Percentiles rank a stretch among this genome's conserved stretches.
Conservation (phyloP, 306 rosid species). For the Urtica urens region DNA sequence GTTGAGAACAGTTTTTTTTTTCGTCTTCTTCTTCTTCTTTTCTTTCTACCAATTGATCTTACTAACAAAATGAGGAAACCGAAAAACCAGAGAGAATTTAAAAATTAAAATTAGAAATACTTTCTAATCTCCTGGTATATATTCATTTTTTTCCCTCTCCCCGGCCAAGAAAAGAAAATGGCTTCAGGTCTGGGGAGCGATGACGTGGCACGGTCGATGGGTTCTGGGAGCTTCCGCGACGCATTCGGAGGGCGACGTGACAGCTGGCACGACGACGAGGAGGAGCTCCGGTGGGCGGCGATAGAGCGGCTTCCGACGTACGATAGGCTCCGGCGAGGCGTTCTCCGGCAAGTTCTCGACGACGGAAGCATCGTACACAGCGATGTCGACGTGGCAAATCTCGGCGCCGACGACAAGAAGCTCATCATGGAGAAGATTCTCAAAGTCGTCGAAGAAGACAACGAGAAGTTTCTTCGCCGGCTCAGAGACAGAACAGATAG, state of each 20-base stretch:
- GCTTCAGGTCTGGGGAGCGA: conserved; percentile 35
- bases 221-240: conserved; percentile 41
- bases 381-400: conserved; percentile 47
- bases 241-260: conserved; percentile 33
- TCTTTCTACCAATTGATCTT: too few relatives aligned
- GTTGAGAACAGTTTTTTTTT: too few relatives aligned
- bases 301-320: conserved; percentile 80
- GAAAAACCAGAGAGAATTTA: too few relatives aligned
- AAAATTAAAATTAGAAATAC: too few relatives aligned
- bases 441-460: conserved; percentile 50
- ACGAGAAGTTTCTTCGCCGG: conserved; percentile 48
- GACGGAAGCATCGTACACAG: conserved; percentile 36
- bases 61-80: too few relatives aligned
- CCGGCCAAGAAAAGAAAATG: too few relatives aligned
- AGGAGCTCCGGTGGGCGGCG: conserved; percentile 78
- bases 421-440: conserved; percentile 39
- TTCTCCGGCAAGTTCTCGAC: conserved; percentile 42
- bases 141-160: too few relatives aligned
- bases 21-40: too few relatives aligned
- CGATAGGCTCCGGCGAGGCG: conserved; percentile 54
- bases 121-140: too few relatives aligned
- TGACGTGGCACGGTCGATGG: conserved; percentile 27
- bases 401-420: conserved; percentile 40
- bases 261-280: conserved; percentile 31
- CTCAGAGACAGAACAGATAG: conserved; percentile 53